Conservation (phyloP, 768 basidiomycete species). For the Hypsizygus marmoreus region DNA sequence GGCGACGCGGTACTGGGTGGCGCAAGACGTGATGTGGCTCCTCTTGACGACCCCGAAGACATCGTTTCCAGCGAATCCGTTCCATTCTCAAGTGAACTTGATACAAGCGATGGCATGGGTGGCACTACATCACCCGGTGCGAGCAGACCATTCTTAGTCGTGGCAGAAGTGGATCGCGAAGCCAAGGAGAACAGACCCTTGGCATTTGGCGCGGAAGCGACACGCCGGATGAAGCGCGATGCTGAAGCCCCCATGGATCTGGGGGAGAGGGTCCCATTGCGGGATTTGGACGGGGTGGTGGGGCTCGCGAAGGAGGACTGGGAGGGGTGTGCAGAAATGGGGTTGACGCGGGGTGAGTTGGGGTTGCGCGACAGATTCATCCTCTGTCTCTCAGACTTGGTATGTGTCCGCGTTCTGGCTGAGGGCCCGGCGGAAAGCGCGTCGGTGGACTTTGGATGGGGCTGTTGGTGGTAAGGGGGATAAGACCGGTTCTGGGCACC, state of each 20-base stretch:
- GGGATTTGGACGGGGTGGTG: slow-evolving; percentile 45
- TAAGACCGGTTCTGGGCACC: slow-evolving; percentile 29
- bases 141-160: slow-evolving; percentile 77
- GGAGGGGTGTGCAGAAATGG: slow-evolving; percentile 47
- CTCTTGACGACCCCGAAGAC: slow-evolving; percentile 75
- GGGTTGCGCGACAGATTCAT: slow-evolving; percentile 26
- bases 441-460: slow-evolving; percentile 39
- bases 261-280: slow-evolving; percentile 62
- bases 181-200: slow-evolving; percentile 81
- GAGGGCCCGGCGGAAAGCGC: slow-evolving; percentile 37
- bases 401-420: slow-evolving; percentile 35
- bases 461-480: slow-evolving; percentile 28
- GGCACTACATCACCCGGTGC: slow-evolving; percentile 68
- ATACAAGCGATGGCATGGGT: slow-evolving; percentile 51
- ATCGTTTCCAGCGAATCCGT: slow-evolving; percentile 76
- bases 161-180: slow-evolving; percentile 56
- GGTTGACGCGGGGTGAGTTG: slow-evolving; percentile 30
- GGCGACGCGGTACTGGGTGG: slow-evolving; percentile 38
- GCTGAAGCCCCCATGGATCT: slow-evolving; percentile 73
- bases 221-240: slow-evolving; percentile 89
- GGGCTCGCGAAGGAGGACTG: slow-evolving; percentile 46
- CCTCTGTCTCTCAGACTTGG: slow-evolving; percentile 50
- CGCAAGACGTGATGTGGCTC: slow-evolving; percentile 45
- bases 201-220: slow-evolving; percentile 95
- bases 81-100: slow-evolving; percentile 57